Percentiles rank a stretch among this genome's conserved stretches.
Conservation (phyloP, 805 yeast genomes). For the Candida ipomoeae region DNA sequence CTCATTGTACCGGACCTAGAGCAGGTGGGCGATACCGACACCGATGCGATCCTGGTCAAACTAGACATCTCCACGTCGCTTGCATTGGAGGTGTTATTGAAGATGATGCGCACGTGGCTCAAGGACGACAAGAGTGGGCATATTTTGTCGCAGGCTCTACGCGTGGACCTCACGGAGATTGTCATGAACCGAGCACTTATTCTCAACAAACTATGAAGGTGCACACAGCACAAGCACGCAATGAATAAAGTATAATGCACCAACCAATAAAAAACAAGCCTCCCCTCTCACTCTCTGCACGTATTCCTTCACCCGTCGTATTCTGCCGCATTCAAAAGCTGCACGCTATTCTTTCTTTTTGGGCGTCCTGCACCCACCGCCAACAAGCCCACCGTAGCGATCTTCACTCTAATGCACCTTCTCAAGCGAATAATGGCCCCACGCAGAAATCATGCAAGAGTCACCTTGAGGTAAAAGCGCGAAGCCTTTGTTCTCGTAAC, state of each 20-base stretch:
- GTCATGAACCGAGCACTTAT: constrained; percentile 31
- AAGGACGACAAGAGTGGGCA: constrained; percentile 19
- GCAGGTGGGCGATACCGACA: constrained; percentile 1
- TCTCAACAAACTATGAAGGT: constrained; percentile 24
- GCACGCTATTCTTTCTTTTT: not conserved
- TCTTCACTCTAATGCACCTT: not conserved
- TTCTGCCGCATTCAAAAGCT: not conserved
- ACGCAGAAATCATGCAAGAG: constrained; percentile 1
- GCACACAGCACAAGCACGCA: not conserved
- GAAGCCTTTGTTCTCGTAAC: not conserved
- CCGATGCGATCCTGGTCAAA: not conserved
- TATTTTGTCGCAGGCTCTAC: constrained; percentile 21
- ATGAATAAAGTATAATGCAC: not conserved
- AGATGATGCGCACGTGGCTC: constrained; percentile 28
- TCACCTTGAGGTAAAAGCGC: not conserved
- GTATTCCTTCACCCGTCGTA: not conserved
- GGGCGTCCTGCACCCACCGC: not conserved
- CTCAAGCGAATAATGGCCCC: constrained; percentile 1
- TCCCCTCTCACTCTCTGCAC: not conserved
- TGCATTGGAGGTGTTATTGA: constrained; percentile 26
- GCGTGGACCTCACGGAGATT: constrained; percentile 27
- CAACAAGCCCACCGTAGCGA: not conserved
- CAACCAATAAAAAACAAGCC: not conserved
- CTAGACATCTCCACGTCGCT: constrained; percentile 6
- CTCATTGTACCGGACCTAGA: constrained; percentile 16